Conservation (phyloP, 2,329 filamentous ascomycete genomes). For the Zarea fungicola region DNA sequence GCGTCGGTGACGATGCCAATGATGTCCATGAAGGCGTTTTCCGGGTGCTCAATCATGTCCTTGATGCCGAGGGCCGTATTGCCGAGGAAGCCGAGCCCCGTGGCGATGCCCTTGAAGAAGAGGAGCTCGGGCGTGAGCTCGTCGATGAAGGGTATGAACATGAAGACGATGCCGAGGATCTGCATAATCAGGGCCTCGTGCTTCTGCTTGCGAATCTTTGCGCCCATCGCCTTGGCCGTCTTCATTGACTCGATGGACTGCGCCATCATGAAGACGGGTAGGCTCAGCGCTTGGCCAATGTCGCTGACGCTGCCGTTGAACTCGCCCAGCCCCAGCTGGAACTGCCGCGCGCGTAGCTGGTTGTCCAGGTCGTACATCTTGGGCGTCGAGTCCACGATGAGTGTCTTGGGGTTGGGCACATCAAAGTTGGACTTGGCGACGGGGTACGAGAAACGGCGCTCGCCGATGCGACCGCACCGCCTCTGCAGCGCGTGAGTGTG, state of each 20-base stretch:
- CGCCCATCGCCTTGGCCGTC: constrained; percentile 18
- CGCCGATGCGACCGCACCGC: neutral
- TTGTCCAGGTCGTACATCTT: constrained; percentile 1
- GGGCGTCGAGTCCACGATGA: constrained; percentile 7
- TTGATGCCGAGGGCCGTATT: constrained; percentile 2
- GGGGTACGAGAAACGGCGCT: neutral
- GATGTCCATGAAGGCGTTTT: constrained; percentile 5
- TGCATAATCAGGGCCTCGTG: constrained; percentile 12
- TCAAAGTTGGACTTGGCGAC: neutral
- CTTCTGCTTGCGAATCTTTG: constrained; percentile 12
- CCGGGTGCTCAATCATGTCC: constrained; percentile 6
- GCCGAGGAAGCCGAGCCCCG: neutral
- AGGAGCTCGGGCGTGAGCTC: constrained; percentile 33
- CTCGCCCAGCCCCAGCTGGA: neutral
- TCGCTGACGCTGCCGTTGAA: constrained; percentile 1
- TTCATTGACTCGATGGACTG: constrained; percentile 15
- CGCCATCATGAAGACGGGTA: constrained; percentile 12
- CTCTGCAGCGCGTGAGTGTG: neutral
- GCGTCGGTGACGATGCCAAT: constrained; percentile 9
- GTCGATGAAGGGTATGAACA: constrained; percentile 45
- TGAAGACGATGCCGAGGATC: constrained; percentile 41
- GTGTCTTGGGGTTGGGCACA: constrained; percentile 12
- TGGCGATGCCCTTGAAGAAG: neutral
- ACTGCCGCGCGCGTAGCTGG: neutral
- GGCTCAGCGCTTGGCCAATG: neutral